A percentile compares a stretch with the other conserved stretches of the same genome.
phyloP scores from a whole-genome alignment of 2,329 filamentous ascomycete species.

The Stemphylium lycopersici region DNA sequence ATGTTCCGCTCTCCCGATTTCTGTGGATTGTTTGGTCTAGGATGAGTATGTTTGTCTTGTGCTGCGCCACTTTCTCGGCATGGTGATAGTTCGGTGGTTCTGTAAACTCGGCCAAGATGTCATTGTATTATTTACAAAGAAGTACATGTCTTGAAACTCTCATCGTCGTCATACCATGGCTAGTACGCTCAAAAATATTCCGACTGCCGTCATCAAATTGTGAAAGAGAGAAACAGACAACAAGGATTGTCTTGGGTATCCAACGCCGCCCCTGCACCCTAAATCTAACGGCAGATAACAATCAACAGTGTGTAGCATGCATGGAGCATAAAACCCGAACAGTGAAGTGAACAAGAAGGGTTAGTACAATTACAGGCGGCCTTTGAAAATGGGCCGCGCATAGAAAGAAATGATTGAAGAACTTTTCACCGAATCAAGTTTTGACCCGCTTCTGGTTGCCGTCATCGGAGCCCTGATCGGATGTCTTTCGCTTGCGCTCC shows the following conservation, averaged over 20 bases:
- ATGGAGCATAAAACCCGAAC: constrained; percentile 18
- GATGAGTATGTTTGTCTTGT: neutral
- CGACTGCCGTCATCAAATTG: constrained; percentile 18
- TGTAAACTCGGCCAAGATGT: constrained; percentile 13
- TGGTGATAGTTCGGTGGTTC: neutral
- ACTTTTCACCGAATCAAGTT: constrained; percentile 25
- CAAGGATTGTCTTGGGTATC: constrained; percentile 33
- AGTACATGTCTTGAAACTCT: constrained; percentile 10
- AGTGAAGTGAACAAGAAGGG: constrained; percentile 6
- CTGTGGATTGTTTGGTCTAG: neutral
- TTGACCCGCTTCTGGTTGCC: constrained; percentile 48
- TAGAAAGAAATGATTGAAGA: neutral
- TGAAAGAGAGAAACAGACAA: constrained; percentile 19
- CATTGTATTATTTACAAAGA: constrained; percentile 27
- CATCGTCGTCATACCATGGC: constrained; percentile 17
- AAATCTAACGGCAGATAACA: constrained; percentile 17
- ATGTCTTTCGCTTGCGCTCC: constrained; percentile 50
- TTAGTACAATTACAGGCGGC: constrained; percentile 20
- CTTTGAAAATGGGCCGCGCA: neutral
- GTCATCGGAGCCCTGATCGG: constrained; percentile 47
- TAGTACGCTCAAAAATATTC: constrained; percentile 5
- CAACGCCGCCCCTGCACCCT: constrained; percentile 31
- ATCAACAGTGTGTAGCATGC: neutral
- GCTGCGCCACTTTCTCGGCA: neutral
- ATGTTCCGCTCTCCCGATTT: neutral